phyloP scores from a whole-genome alignment of 805 yeast species.

The Henningerozyma blattae region DNA sequence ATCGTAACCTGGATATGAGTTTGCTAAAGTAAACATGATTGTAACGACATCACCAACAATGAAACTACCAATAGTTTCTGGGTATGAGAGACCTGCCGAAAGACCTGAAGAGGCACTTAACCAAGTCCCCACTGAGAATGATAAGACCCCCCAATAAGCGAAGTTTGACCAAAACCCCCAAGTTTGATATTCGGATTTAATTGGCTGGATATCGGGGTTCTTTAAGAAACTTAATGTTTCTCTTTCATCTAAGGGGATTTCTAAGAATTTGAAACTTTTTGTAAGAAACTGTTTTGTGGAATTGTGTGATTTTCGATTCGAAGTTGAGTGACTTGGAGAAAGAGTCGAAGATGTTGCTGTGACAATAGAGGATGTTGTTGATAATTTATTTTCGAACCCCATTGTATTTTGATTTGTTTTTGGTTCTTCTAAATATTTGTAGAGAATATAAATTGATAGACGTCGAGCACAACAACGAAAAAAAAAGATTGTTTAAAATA shows the following conservation, averaged over 20 bases:
- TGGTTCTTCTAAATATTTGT: too few relatives aligned
- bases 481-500: too few relatives aligned
- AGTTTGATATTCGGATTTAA: conserved; percentile 18
- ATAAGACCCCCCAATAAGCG: conserved; percentile 34
- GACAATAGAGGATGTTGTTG: too few relatives aligned
- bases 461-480: too few relatives aligned
- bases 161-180: conserved; percentile 32
- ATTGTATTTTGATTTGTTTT: too few relatives aligned
- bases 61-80: conserved; percentile 34
- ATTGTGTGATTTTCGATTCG: too few relatives aligned
- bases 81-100: conserved; percentile 32
- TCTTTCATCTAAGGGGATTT: conserved; percentile 23
- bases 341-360: too few relatives aligned
- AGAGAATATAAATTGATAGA: too few relatives aligned
- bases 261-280: conserved; percentile 10
- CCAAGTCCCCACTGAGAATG: conserved; percentile 35
- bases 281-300: too few relatives aligned
- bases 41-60: conserved; percentile 37
- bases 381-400: too few relatives aligned
- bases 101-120: conserved; percentile 35
- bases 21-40: conserved; percentile 32
- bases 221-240: conserved; percentile 20
- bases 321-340: too few relatives aligned
- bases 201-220: conserved; percentile 25
- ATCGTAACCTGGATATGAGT: conserved; percentile 36